Evolutionary conservation across 495 filamentous ascomycete species (phyloP), one percentile per base, ranked within the genome.

Genomic region (Corynascus novoguineensis): DNA sequence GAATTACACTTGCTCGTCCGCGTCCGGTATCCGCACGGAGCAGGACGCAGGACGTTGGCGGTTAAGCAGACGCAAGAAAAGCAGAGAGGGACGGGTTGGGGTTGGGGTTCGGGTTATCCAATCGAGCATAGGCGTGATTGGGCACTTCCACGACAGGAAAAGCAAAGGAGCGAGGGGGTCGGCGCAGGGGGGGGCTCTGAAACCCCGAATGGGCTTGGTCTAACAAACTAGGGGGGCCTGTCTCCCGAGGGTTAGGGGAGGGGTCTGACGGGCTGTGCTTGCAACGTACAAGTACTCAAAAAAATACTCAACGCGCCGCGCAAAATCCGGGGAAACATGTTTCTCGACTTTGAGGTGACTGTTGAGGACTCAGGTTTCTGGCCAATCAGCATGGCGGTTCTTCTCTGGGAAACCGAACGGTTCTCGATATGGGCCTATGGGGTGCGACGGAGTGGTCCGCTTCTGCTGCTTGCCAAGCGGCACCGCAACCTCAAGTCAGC

Each of bases 51-150:
- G 31, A 50, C 31, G 31, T 37, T 25, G 21, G 31, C 31, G 29
- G 47, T 35, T 50, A 31, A 37, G n/a, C 9, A 28, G 17, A 21
- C 2, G 40, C 6, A 24, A 44, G n/a, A 27, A 27, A 27, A 11
- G 12, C 27, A 47, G 29, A 28, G 22, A 27, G 44, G 24, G 44
- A 5, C 5, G 24, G 51, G 38, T 34, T 53, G 1, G 38, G 50
- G 37, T 53, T 34, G 3, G 51, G 38, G 51, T 53, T 53, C 17
- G 35, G 50, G 35, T 53, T 44, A 24, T 14, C 3, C 9, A 21
- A 2, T 9, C 0, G 49, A 10, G 17, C 21, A 17, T 7, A n/a
- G 9, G n/a, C 25, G 46, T 15, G 50, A 17, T 14, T 14, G 8
- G 9, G 2, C 50, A 42, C 25, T 40, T 53, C 17, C 50, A 40